Percentiles rank a stretch among this genome's conserved stretches.
These are phyloP conservation scores for Rhizopus arrhizus DNA, from an alignment of 371 early-diverging fungal species.

Conservation along the genomic window DNA sequence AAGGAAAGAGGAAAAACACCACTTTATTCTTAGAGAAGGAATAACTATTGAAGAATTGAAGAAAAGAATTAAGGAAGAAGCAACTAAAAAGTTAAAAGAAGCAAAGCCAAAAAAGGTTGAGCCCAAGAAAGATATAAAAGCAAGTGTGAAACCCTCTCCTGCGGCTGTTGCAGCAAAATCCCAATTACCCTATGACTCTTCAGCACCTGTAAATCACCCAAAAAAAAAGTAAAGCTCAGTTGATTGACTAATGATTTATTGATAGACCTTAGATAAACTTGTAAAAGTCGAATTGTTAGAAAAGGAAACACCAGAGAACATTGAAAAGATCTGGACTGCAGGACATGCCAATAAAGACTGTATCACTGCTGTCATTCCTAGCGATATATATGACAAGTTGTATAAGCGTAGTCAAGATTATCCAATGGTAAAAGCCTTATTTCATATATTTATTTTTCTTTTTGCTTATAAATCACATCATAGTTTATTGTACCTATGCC, in stretches of 20 bases:
- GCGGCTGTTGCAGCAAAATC: conserved; percentile 37
- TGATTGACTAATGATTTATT: background rate
- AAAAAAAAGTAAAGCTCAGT: background rate
- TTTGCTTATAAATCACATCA: background rate
- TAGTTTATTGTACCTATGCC: conserved; percentile 90
- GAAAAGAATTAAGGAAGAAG: conserved; percentile 45
- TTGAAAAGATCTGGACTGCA: conserved; percentile 82
- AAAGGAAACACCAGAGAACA: conserved; percentile 65
- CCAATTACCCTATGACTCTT: conserved; percentile 43
- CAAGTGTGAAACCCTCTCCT: conserved; percentile 30
- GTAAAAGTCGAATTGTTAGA: conserved; percentile 73
- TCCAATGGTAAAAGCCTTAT: conserved; percentile 64
- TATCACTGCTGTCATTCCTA: conserved; percentile 79
- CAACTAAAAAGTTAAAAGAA: conserved; percentile 28
- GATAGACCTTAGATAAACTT: conserved; percentile 75
- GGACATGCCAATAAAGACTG: conserved; percentile 73
- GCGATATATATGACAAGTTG: conserved; percentile 70
- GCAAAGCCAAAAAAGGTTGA: conserved; percentile 22
- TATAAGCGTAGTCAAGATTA: conserved; percentile 63
- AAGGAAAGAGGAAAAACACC: background rate
- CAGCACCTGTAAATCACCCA: conserved; percentile 47
- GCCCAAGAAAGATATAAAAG: conserved; percentile 20
- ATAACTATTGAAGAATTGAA: conserved; percentile 55
- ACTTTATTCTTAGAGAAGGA: conserved; percentile 41
- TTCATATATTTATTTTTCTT: background rate